Evolutionary conservation across 441 rosid genomes (phyloP), one percentile per base, ranked within the genome.

Genomic region (Codiaeum variegatum): DNA sequence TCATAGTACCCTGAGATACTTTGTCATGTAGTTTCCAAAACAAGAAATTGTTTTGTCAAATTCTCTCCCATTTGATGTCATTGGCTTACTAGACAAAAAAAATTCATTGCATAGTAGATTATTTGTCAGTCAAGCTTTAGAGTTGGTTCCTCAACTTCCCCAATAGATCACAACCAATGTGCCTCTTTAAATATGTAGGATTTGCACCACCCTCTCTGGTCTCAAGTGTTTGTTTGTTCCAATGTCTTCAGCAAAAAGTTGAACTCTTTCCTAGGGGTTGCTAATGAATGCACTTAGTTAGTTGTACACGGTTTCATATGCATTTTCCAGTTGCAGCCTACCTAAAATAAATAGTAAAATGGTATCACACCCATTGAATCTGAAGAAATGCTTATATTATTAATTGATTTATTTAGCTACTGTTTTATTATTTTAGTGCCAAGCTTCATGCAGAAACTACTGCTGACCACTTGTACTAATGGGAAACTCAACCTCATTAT

Each of bases 121-220:
- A 0, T 44, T 44, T 44, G 13, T 5, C 7, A 36, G 18, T 44
- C 18, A 15, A 15, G 49, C 49, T 44, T 44, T 44, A 44, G 3
- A 44, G 49, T 44, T 44, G 38, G 2, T 44, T 15, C 18, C 11
- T 44, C 18, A 15, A 44, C 11, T 10, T 44, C 16, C 18, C 49
- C 18, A 15, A 13, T 54, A 54, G 42, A 36, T 36, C 42, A 23
- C 26, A n/a, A 19, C 4, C n/a, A n/a, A 21, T 23, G 0, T 24
- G 55, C 36, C 49, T 64, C 52, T 28, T 42, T 64, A 64, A 54
- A 42, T 64, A 64, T 42, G 68, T 66, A 6, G 23, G 12, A 18
- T 66, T 6, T 46, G 23, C 36, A 0, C 4, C 6, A 19, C 23
- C 42, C 34, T 51, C 8, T 66, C 70, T 47, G 12, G 9, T 64